Base-by-base conservation (phyloP, 495 filamentous ascomycete genomes). In the Aspergillus saccharolyticus region DNA sequence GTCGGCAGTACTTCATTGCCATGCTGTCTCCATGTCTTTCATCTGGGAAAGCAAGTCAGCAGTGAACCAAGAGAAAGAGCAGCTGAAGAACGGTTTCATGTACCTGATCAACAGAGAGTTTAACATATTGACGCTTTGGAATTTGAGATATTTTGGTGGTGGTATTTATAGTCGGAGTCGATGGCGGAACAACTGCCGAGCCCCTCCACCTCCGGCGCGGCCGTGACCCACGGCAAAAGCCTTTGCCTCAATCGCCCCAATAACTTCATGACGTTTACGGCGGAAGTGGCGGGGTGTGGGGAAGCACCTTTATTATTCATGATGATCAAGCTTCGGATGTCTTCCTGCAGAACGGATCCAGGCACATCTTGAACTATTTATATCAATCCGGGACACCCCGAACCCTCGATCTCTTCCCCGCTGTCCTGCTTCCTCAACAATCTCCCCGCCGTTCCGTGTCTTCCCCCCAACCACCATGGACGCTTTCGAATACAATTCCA, bases 401-500 rank as follows among this genome's bases (percentile, higher is more conserved):
- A 43, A 33, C 16, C 2, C 33, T 12, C 12, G 14, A 39, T 39
- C 33, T 44, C 45, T 42, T 22, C 48, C 16, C 47, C 25, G 4
- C 44, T 10, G 0, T 33, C 20, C 15, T 18, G n/a, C 28, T n/a
- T 10, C 24, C 15, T 17, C 30, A 4, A 49, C 10, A 24, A 33
- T 28, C 44, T 15, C n/a, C 24, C 17, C 20, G 5, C 28, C 19
- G 15, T 50, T 16, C 42, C 45, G 44, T 33, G 45, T 24, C 10
- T 9, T 22, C 19, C 48, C 25, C 17, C 30, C 43, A 10, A 15
- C 22, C 66, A 70, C 52, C 52, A 84, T 86, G 84, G 76, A 86
- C 28, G 70, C 75, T 19, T 87, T 87, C 66, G 83, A 82, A 58
- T 87, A 86, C 72, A 83, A 77, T 52, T 61, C 78, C 24, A 82